These are phyloP conservation scores for Pseudopyricularia javanii DNA, from an alignment of 2,329 filamentous ascomycete genomes.

Conservation along the genomic window DNA sequence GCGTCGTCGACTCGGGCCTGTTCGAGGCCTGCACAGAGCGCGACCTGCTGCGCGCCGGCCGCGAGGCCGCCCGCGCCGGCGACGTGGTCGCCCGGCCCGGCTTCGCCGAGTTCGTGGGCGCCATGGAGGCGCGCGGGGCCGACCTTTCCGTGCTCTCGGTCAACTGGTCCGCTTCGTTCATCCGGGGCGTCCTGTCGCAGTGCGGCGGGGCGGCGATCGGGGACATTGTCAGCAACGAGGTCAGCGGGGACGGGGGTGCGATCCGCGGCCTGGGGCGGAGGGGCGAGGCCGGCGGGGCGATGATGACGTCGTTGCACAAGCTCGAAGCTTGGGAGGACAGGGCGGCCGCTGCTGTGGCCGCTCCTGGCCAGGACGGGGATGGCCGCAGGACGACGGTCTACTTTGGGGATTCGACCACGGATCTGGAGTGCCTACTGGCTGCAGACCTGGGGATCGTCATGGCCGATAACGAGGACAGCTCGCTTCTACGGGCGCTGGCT, in stretches of 20 bases:
- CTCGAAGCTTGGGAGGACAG: slow-evolving; percentile 20
- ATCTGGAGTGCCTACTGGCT: slow-evolving; percentile 38
- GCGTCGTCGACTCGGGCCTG: slow-evolving; percentile 28
- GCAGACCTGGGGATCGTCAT: slow-evolving; percentile 32
- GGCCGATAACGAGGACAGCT: slow-evolving; percentile 19
- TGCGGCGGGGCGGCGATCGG: slow-evolving; percentile 6
- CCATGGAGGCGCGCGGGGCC: slow-evolving; percentile 19
- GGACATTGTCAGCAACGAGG: slow-evolving; percentile 26
- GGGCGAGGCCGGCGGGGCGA: slow-evolving; percentile 9
- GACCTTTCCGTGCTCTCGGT: slow-evolving; percentile 33
- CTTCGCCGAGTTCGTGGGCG: slow-evolving; percentile 11
- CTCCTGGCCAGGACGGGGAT: neutral
- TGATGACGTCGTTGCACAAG: slow-evolving; percentile 34
- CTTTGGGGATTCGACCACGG: slow-evolving; percentile 45
- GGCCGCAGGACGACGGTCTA: slow-evolving; percentile 27
- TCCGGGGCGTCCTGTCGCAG: slow-evolving; percentile 17
- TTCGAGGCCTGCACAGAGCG: slow-evolving; percentile 26
- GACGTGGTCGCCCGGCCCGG: slow-evolving; percentile 18
- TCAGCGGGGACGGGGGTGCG: slow-evolving; percentile 22
- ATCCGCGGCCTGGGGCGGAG: slow-evolving; percentile 25
- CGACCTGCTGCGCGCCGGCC: slow-evolving; percentile 24
- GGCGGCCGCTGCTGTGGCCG: slow-evolving; percentile 11
- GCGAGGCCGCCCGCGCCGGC: slow-evolving; percentile 18
- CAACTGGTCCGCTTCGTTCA: slow-evolving; percentile 19
- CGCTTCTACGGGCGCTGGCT: slow-evolving; percentile 21